These are phyloP conservation scores for Begonia loranthoides DNA, from an alignment of 306 rosid species.

Conservation along the genomic window DNA sequence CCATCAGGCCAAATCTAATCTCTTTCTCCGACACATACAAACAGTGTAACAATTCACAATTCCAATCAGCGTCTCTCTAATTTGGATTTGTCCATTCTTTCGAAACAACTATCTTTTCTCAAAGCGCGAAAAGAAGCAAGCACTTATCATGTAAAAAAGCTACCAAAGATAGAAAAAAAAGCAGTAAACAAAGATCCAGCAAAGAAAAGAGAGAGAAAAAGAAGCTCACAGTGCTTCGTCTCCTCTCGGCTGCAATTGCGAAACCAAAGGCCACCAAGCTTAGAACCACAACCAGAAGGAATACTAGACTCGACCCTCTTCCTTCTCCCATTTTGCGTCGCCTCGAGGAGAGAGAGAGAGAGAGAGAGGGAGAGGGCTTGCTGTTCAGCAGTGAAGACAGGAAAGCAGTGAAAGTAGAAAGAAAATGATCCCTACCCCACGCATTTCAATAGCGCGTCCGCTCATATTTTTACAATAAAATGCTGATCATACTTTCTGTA, in stretches of 20 bases:
- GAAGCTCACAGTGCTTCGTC: constrained; percentile 59
- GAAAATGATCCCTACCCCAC: too few species aligned
- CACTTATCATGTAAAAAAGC: neutral
- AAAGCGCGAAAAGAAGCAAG: neutral
- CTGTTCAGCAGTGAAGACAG: neutral
- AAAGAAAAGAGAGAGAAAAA: neutral
- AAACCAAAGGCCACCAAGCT: constrained; percentile 89
- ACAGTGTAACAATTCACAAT: neutral
- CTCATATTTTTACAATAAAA: too few species aligned
- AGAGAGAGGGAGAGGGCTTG: neutral
- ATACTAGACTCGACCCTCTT: constrained; percentile 74
- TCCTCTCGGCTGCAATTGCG: constrained; percentile 93
- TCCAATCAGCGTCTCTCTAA: neutral
- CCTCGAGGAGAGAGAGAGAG: constrained; percentile 1
- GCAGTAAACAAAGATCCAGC: neutral
- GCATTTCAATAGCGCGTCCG: too few species aligned
- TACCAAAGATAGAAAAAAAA: neutral
- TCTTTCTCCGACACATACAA: neutral
- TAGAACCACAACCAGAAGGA: constrained; percentile 49
- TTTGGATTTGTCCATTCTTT: neutral
- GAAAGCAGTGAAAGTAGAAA: neutral
- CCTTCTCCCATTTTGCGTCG: constrained; percentile 54
- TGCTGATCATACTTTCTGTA: too few species aligned
- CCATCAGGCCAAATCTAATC: neutral
- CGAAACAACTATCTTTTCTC: neutral